Conservation (phyloP, 306 rosid species). For the Castanea mollissima region DNA sequence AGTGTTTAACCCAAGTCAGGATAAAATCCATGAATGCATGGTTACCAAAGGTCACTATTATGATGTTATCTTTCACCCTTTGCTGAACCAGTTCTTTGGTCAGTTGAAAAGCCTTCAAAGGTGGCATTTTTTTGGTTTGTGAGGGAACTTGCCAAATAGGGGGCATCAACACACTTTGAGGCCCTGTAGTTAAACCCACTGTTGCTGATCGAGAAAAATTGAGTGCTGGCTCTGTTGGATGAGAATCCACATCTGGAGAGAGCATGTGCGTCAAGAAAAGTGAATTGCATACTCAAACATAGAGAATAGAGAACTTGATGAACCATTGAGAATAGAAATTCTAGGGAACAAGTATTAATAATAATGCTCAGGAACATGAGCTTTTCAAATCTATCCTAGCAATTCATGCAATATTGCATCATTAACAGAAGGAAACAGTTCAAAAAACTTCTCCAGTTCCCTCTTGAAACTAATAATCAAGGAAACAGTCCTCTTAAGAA, state of each 20-base stretch:
- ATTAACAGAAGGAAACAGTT: not conserved
- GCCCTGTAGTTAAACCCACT: conserved; percentile 14
- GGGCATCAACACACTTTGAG: conserved; percentile 26
- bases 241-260: conserved; percentile 42
- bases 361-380: not conserved
- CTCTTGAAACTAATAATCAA: not conserved
- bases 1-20: conserved; percentile 84
- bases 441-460: not conserved
- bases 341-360: not conserved
- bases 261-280: conserved; percentile 17
- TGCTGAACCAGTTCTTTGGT: conserved; percentile 69
- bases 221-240: conserved; percentile 29
- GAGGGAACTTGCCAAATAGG: conserved; percentile 63
- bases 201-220: conserved; percentile 37
- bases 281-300: conserved; percentile 6
- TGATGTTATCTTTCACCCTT: conserved; percentile 74
- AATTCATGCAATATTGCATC: not conserved
- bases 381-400: not conserved
- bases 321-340: not conserved
- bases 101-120: conserved; percentile 52
- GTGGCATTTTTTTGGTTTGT: conserved; percentile 53
- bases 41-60: conserved; percentile 93
- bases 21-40: conserved; percentile 98
- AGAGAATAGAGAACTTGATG: not conserved
- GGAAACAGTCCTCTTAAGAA: not conserved